Percentiles rank a stretch among this genome's conserved stretches.
Conservation (phyloP, 2,329 filamentous ascomycete genomes). For the Epichloe gansuensis region DNA sequence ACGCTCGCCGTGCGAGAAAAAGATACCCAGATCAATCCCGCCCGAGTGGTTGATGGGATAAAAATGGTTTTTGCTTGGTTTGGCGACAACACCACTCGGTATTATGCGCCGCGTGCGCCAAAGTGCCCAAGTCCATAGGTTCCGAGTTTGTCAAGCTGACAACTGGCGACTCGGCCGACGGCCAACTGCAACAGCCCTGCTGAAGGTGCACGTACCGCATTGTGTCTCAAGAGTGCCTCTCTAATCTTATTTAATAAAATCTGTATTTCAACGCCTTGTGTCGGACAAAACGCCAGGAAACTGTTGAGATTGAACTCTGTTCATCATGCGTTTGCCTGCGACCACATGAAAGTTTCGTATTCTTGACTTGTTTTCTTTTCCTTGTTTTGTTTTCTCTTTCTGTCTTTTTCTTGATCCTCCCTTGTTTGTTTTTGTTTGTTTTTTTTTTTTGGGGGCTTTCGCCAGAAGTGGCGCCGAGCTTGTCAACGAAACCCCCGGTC, state of each 20-base stretch:
- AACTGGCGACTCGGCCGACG: background rate
- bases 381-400: background rate
- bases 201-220: constrained; percentile 1
- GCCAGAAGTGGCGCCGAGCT: too few species aligned
- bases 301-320: background rate
- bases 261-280: background rate
- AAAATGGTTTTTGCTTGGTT: too few species aligned
- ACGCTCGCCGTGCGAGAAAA: too few species aligned
- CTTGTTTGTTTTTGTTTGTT: background rate
- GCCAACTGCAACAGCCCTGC: background rate
- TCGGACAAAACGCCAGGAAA: background rate
- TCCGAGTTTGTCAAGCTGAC: too few species aligned
- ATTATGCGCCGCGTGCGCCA: too few species aligned
- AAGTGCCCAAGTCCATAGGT: too few species aligned
- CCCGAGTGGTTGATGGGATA: background rate
- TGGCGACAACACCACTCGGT: too few species aligned
- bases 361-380: background rate
- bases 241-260: background rate
- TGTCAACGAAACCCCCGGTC: too few species aligned
- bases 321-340: too few species aligned
- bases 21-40: background rate
- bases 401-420: too few species aligned
- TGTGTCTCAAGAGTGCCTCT: background rate
- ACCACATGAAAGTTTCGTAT: background rate
- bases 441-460: too few species aligned